phyloP scores from a whole-genome alignment of 225 moss, liverwort and hornwort species.

The Climacium dendroides region DNA sequence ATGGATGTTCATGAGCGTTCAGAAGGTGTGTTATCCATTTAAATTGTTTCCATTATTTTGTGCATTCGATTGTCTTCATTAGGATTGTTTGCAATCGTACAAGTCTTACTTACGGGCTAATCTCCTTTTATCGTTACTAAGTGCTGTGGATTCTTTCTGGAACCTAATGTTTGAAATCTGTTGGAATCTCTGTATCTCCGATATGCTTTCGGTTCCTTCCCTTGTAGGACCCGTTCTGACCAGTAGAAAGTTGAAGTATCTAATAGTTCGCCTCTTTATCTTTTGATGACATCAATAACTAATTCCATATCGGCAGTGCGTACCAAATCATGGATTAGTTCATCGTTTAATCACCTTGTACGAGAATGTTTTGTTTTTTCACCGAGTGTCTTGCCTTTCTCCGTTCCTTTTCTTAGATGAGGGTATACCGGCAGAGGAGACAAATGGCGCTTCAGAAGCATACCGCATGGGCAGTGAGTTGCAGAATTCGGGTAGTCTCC shows the following conservation, averaged over 20 bases:
- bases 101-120: background rate
- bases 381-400: background rate
- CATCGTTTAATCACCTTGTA: background rate
- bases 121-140: background rate
- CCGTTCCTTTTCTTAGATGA: background rate
- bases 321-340: background rate
- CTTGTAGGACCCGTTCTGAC: background rate
- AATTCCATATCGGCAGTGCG: background rate
- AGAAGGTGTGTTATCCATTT: background rate
- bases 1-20: slow-evolving; percentile 23
- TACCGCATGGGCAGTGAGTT: slow-evolving; percentile 19
- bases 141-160: background rate
- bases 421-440: background rate
- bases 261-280: background rate
- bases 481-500: slow-evolving; percentile 20
- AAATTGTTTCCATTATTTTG: background rate
- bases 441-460: background rate
- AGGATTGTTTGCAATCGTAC: background rate
- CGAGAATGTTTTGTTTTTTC: background rate
- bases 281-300: background rate
- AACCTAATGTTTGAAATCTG: background rate
- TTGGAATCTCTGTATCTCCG: background rate
- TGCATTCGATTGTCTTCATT: background rate
- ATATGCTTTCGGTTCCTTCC: background rate
- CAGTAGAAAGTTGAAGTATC: background rate